phyloP scores from a whole-genome alignment of 805 yeast species.

The Ogataea populi-albae region DNA sequence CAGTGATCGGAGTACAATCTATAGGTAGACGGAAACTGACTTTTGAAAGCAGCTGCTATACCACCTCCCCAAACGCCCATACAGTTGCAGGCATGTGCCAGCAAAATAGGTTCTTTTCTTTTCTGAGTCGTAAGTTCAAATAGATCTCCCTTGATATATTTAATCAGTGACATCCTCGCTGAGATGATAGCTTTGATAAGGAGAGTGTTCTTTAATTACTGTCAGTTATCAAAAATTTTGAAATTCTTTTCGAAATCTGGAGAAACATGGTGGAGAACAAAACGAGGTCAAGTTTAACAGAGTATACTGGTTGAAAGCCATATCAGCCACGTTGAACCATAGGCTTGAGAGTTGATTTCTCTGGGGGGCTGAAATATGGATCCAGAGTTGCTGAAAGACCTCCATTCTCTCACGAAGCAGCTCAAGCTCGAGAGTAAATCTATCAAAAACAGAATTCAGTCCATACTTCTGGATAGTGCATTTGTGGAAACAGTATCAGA shows the following conservation, averaged over 20 bases:
- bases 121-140: constrained; percentile 36
- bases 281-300: no score
- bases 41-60: constrained; percentile 58
- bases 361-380: constrained; percentile 13
- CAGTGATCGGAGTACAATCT: constrained; percentile 46
- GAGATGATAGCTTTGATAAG: no score
- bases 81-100: constrained; percentile 81
- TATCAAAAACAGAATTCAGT: constrained; percentile 59
- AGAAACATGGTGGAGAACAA: background rate
- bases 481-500: constrained; percentile 45
- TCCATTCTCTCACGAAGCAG: constrained; percentile 29
- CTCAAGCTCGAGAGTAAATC: constrained; percentile 47
- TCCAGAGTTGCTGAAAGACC: constrained; percentile 13
- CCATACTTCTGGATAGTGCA: constrained; percentile 61
- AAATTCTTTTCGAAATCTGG: constrained; percentile 2
- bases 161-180: constrained; percentile 27
- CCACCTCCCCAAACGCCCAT: constrained; percentile 86
- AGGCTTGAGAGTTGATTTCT: no score
- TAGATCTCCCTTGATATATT: constrained; percentile 57
- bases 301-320: background rate
- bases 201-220: no score
- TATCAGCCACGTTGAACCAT: no score
- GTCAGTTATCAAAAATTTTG: no score
- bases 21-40: constrained; percentile 57
- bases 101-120: constrained; percentile 36